Base-by-base conservation (phyloP, 305 asterid genomes). In the Solanum hybrid region DNA sequence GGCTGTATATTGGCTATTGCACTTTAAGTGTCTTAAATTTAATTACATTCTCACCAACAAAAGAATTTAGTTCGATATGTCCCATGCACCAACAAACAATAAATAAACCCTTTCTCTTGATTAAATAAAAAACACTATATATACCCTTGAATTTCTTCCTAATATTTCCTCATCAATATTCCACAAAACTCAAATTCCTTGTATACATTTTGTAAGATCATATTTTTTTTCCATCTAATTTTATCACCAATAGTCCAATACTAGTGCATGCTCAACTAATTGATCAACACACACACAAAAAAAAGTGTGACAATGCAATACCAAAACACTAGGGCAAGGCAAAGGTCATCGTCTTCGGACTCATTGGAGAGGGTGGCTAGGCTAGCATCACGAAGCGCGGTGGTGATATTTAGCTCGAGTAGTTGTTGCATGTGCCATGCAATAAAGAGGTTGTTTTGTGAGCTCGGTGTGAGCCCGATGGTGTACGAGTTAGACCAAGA, bases 401-500 rank as follows among this genome's bases (percentile, higher is more conserved):
- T 93, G 91, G 94, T 92, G 89, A 91, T 93, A 87, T 92, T 93
- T 51, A 93, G 95, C 91, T n/a, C 89, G 1, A 93, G 94, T 83
- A 81, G 89, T 1, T 93, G 95, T 76, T 93, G 95, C 87, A 93
- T 93, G 95, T 91, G 95, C 91, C 95, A 93, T 89, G 95, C 95
- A 2, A 91, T 93, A 22, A 93, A 93, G 91, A 89, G 93, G 92
- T 90, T 93, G 1, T 93, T 93, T 4, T 89, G 93, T 61, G 94
- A 94, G 10, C 90, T 93, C 91, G 95, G 95, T 1, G 95, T 93
- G 29, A 90, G 89, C 86, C 93, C 93, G 0, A 90, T 88, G 2
- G 95, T 93, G 20, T 92, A 92, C 29, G 95, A 93, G 90, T 68
- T 93, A 0, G 95, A 93, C 79, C 92, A 85, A 36, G 94, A 92